Percentiles rank a stretch among this genome's conserved stretches.
These are phyloP conservation scores for Calonectria pseudoreteaudii DNA, from an alignment of 2,329 filamentous ascomycete species.

Conservation along the genomic window DNA sequence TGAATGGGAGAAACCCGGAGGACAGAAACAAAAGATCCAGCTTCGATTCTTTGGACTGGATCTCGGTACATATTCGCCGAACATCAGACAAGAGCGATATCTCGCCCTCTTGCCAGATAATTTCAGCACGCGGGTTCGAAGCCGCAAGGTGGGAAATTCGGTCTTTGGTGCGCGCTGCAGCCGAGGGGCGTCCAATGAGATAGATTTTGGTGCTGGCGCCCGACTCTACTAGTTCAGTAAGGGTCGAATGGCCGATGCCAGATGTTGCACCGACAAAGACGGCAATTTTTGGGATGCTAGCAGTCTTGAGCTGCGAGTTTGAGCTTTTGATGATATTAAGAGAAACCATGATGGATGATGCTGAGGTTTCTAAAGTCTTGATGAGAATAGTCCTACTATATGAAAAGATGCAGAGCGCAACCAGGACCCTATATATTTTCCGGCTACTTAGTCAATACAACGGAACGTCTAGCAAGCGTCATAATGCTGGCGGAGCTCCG, in stretches of 20 bases:
- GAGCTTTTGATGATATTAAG: slow-evolving; percentile 48
- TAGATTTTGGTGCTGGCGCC: slow-evolving; percentile 51
- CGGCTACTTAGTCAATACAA: too few relatives aligned
- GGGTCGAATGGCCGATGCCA: slow-evolving; percentile 56
- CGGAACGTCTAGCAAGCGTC: not conserved
- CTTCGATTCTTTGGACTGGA: slow-evolving; percentile 50
- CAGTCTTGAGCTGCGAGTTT: slow-evolving; percentile 52
- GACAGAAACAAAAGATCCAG: slow-evolving; percentile 58
- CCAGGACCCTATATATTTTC: not conserved
- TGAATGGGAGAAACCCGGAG: slow-evolving; percentile 56
- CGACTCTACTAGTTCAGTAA: slow-evolving; percentile 49
- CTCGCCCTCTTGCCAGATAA: slow-evolving; percentile 56
- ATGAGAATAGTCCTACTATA: too few relatives aligned
- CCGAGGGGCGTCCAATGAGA: slow-evolving; percentile 53
- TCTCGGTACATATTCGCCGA: slow-evolving; percentile 49
- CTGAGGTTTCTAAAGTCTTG: not conserved
- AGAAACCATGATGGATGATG: slow-evolving; percentile 41
- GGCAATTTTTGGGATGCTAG: slow-evolving; percentile 49
- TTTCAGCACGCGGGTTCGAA: slow-evolving; percentile 51
- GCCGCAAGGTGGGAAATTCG: slow-evolving; percentile 51
- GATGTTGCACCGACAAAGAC: slow-evolving; percentile 60
- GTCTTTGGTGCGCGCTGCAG: slow-evolving; percentile 40
- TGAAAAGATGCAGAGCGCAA: not conserved
- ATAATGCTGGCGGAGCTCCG: not conserved
- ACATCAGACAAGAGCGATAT: slow-evolving; percentile 55